phyloP scores from a whole-genome alignment of 2,329 filamentous ascomycete genomes.

The Colletotrichum sp. region DNA sequence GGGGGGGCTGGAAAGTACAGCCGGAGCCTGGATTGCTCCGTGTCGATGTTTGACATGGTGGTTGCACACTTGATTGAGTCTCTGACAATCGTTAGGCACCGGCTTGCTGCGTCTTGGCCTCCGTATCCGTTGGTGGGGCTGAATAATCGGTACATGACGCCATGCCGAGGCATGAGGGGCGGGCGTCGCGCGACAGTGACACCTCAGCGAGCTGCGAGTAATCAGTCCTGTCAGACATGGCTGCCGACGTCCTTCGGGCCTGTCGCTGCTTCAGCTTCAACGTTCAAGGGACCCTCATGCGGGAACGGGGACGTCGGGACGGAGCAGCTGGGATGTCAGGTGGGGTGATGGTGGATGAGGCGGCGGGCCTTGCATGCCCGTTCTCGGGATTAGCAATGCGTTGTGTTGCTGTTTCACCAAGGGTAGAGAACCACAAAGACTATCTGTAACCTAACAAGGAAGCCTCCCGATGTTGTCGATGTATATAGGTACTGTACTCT shows the following conservation, averaged over 20 bases:
- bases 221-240: not conserved
- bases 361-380: not conserved
- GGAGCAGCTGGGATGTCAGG: not conserved
- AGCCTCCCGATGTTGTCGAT: not conserved
- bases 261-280: not conserved
- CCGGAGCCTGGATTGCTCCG: not conserved
- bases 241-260: not conserved
- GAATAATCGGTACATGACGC: not conserved
- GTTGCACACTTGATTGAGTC: not conserved
- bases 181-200: not conserved
- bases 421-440: not conserved
- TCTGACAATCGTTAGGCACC: not conserved
- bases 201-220: not conserved
- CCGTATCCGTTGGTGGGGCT: not conserved
- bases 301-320: not conserved
- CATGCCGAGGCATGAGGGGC: conserved; percentile 14
- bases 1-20: not conserved
- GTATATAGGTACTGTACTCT: not conserved
- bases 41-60: not conserved
- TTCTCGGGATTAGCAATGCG: not conserved
- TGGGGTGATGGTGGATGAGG: not conserved
- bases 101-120: not conserved
- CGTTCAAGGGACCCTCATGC: not conserved
- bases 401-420: not conserved
- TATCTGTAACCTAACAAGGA: not conserved